Evolutionary conservation across 2,329 filamentous ascomycete genomes (phyloP).

Genomic region (Arthrobotrys iridis): DNA sequence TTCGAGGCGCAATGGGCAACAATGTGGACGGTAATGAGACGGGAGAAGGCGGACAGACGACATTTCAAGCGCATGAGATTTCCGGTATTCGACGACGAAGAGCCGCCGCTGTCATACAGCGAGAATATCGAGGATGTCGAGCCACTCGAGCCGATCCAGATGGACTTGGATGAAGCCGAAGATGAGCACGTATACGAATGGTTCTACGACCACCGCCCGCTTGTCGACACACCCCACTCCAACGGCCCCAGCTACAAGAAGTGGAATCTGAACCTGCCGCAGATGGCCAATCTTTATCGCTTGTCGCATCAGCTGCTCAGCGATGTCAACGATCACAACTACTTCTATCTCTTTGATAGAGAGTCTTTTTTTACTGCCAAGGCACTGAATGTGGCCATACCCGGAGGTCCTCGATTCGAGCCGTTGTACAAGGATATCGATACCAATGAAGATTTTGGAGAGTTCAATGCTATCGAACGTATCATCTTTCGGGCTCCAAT

Average conservation of each 20-base stretch:
- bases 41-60: slow-evolving; percentile 93
- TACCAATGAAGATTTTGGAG: slow-evolving; percentile 98
- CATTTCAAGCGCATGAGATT: slow-evolving; percentile 99
- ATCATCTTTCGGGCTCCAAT: slow-evolving; percentile 98
- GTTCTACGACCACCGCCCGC: slow-evolving; percentile 94
- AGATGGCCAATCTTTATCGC: slow-evolving; percentile 95
- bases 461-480: slow-evolving; percentile 98
- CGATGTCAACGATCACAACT: slow-evolving; percentile 94
- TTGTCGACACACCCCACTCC: slow-evolving; percentile 90
- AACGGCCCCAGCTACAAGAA: slow-evolving; percentile 96
- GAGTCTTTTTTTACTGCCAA: slow-evolving; percentile 96
- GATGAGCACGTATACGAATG: slow-evolving; percentile 92
- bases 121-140: slow-evolving; percentile 99
- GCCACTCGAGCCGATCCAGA: slow-evolving; percentile 95
- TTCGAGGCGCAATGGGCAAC: slow-evolving; percentile 99
- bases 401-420: slow-evolving; percentile 96
- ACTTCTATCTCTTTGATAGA: slow-evolving; percentile 96
- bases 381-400: slow-evolving; percentile 94
- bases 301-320: slow-evolving; percentile 89
- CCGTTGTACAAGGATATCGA: slow-evolving; percentile 98
- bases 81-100: slow-evolving; percentile 97
- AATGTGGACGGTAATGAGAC: slow-evolving; percentile 99
- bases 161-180: slow-evolving; percentile 95
- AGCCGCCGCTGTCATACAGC: slow-evolving; percentile 95
- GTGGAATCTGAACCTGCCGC: slow-evolving; percentile 91